Conservation (phyloP, 2,329 filamentous ascomycete genomes). For the Blumeria graminis region DNA sequence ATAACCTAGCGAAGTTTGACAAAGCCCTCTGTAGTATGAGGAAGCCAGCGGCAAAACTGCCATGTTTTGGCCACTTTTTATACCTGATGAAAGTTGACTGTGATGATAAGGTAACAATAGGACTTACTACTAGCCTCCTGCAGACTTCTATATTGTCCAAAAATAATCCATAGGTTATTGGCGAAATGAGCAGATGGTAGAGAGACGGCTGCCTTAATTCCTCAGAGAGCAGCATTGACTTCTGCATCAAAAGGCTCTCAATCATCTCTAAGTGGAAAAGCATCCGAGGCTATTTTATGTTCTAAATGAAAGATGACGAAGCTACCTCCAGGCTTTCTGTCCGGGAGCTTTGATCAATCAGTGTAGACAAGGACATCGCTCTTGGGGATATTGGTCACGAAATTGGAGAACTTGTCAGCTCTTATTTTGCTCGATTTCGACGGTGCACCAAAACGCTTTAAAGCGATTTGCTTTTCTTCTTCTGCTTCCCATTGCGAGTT, state of each 20-base stretch:
- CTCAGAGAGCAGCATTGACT: no score
- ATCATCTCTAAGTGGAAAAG: background rate
- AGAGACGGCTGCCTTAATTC: no score
- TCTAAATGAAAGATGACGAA: background rate
- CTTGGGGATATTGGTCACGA: no score
- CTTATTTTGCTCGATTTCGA: no score
- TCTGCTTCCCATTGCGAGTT: background rate
- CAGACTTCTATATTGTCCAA: background rate
- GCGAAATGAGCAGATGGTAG: background rate
- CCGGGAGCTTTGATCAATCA: no score
- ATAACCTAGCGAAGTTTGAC: no score
- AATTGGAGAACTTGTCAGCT: no score
- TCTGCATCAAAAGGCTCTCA: background rate
- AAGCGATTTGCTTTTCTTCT: background rate
- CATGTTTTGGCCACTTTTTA: background rate
- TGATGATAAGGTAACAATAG: background rate
- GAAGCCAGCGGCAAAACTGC: background rate
- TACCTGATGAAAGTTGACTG: background rate
- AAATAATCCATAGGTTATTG: background rate
- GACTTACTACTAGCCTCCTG: no score
- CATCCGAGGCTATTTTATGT: background rate
- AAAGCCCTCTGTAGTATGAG: no score
- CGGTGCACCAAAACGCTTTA: no score
- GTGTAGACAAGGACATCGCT: no score
- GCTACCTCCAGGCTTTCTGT: background rate